These are phyloP conservation scores for Magnolia officinalis DNA, from an alignment of 164 flowering plant genomes.

Conservation along the genomic window DNA sequence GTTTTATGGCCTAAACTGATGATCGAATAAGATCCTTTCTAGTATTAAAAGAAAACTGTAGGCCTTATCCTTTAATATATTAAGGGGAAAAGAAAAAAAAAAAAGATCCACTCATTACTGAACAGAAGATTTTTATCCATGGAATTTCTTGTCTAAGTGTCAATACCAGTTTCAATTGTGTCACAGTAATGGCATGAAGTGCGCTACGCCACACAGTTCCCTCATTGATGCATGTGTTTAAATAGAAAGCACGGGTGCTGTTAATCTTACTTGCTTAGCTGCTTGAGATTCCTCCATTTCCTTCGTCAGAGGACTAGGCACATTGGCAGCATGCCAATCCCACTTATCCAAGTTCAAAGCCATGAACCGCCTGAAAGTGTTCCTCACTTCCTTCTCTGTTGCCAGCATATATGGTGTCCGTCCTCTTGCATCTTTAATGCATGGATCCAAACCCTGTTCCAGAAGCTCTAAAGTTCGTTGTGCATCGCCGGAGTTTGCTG, in stretches of 20 bases:
- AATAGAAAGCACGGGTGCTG: background rate
- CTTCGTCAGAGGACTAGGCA: slow-evolving; percentile 88
- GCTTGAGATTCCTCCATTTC: slow-evolving; percentile 99
- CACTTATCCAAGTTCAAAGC: slow-evolving; percentile 87
- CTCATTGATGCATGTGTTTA: background rate
- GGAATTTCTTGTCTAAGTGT: no score
- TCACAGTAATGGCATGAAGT: no score
- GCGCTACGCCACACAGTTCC: background rate
- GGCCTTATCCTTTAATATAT: no score
- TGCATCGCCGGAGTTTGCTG: slow-evolving; percentile 51
- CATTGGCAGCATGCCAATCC: slow-evolving; percentile 96
- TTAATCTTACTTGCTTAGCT: slow-evolving; percentile 71
- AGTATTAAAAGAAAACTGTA: no score
- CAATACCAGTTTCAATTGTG: no score
- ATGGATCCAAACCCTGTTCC: slow-evolving; percentile 83
- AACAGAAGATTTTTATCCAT: no score
- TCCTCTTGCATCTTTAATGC: slow-evolving; percentile 74
- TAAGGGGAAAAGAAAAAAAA: no score
- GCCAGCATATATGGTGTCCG: slow-evolving; percentile 87
- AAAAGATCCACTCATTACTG: no score
- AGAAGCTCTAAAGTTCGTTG: slow-evolving; percentile 63
- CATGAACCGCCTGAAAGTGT: slow-evolving; percentile 88
- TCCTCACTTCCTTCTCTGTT: slow-evolving; percentile 84
- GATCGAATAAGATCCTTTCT: no score
- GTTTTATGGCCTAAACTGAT: no score